A percentile compares a stretch with the other conserved stretches of the same genome.
These are phyloP conservation scores for Arthromyces matolae DNA, from an alignment of 768 basidiomycete genomes.

Conservation along the genomic window DNA sequence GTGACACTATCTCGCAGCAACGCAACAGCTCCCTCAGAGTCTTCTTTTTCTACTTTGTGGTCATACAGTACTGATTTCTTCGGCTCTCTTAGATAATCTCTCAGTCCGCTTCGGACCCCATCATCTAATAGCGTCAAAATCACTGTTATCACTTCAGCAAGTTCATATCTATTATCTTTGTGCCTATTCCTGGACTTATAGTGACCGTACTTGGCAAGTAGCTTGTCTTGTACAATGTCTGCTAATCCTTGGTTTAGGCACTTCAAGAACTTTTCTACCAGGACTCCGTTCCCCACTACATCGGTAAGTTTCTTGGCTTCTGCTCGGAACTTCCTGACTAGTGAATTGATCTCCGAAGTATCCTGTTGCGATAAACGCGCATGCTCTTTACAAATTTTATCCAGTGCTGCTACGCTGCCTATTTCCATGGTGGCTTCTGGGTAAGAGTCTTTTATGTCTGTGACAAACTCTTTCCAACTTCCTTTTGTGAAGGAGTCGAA, in stretches of 20 bases:
- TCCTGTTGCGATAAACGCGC: not conserved
- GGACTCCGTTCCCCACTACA: not conserved
- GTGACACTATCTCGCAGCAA: no score
- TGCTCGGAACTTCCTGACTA: not conserved
- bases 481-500: not conserved
- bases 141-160: not conserved
- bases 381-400: not conserved
- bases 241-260: not conserved
- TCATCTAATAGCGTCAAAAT: not conserved
- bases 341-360: not conserved
- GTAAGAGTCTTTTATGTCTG: not conserved
- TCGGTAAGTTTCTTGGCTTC: not conserved
- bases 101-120: no score
- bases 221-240: not conserved
- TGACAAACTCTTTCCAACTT: not conserved
- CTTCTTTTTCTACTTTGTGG: no score
- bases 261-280: not conserved
- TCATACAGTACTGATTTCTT: no score
- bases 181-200: not conserved
- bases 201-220: not conserved
- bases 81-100: no score
- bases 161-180: not conserved
- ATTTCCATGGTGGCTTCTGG: not conserved
- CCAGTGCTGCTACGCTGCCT: not conserved
- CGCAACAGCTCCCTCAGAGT: no score